These are phyloP conservation scores for Lactuca saligna DNA, from an alignment of 129 eudicot genomes.

Conservation along the genomic window DNA sequence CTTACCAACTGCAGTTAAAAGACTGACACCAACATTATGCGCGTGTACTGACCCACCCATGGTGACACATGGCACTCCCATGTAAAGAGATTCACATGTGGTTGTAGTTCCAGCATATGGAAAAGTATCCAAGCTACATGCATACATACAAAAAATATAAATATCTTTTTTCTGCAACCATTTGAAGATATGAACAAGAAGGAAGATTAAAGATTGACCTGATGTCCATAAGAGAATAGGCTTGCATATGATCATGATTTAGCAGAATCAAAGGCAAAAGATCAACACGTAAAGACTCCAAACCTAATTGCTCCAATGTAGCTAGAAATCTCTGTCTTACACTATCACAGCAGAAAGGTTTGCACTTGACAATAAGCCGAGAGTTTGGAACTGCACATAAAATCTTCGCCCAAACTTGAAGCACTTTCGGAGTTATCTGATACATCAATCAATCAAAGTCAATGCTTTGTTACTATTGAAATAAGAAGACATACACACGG, in stretches of 20 bases:
- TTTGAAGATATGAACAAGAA: not conserved
- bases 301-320: constrained; percentile 89
- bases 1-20: constrained; percentile 84
- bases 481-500: not conserved
- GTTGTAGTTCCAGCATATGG: constrained; percentile 99
- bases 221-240: constrained; percentile 97
- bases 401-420: constrained; percentile 92
- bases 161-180: not conserved
- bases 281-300: constrained; percentile 91
- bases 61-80: constrained; percentile 98
- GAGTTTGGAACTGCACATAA: constrained; percentile 90
- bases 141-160: not conserved
- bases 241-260: constrained; percentile 97
- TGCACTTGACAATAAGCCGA: constrained; percentile 91
- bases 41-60: constrained; percentile 95
- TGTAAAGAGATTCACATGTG: constrained; percentile 90
- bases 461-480: constrained; percentile 7
- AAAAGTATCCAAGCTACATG: constrained; percentile 85
- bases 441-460: constrained; percentile 16
- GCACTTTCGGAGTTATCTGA: constrained; percentile 92
- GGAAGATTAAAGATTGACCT: constrained; percentile 43
- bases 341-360: constrained; percentile 95
- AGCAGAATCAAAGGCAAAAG: constrained; percentile 90
- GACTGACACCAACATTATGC: constrained; percentile 96
- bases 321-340: constrained; percentile 78